Conservation (phyloP, 108 stramenopile genomes). For the Cyclotella choctawhatcheeana region DNA sequence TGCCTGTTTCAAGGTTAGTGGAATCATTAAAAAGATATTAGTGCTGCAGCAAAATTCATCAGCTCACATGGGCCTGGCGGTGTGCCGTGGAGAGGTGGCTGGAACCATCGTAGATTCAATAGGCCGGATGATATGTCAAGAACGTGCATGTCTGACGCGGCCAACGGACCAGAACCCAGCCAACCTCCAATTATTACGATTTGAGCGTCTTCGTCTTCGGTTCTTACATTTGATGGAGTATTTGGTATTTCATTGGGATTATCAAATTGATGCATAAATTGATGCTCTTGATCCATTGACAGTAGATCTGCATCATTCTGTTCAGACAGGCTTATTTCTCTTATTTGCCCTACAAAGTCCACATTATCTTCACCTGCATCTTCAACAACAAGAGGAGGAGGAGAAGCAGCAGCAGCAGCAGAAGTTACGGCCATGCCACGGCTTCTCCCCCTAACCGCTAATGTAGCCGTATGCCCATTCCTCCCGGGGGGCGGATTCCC, state of each 20-base stretch:
- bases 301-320: neutral
- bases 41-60: too few relatives aligned
- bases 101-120: slow-evolving; percentile 64
- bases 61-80: slow-evolving; percentile 94
- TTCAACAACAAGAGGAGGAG: too few relatives aligned
- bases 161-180: slow-evolving; percentile 88
- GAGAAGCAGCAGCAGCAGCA: too few relatives aligned
- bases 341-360: neutral
- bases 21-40: too few relatives aligned
- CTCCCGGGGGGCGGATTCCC: slow-evolving; percentile 86
- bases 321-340: neutral
- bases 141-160: slow-evolving; percentile 87
- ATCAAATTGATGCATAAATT: neutral
- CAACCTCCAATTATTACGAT: slow-evolving; percentile 95
- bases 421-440: slow-evolving; percentile 19
- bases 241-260: slow-evolving; percentile 3
- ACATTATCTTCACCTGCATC: slow-evolving; percentile 4
- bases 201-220: slow-evolving; percentile 60
- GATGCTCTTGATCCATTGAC: neutral
- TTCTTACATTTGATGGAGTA: slow-evolving; percentile 31
- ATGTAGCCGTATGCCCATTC: slow-evolving; percentile 94
- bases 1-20: too few relatives aligned
- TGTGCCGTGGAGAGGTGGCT: slow-evolving; percentile 52
- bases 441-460: slow-evolving; percentile 42
- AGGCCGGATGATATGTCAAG: slow-evolving; percentile 70